These are phyloP conservation scores for Agaricus subrufescens DNA, from an alignment of 768 basidiomycete species.

Conservation along the genomic window DNA sequence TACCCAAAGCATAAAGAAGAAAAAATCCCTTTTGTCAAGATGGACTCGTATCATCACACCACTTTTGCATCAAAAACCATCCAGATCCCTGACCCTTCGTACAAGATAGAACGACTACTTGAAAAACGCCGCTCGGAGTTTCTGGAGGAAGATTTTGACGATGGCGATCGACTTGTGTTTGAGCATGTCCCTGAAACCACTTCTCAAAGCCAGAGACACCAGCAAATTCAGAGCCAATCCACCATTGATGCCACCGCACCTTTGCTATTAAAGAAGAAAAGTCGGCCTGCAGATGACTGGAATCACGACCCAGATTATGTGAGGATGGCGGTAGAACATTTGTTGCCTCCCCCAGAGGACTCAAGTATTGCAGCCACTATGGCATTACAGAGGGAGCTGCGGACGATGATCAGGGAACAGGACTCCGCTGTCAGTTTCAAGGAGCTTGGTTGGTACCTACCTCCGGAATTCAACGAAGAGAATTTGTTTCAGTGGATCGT, in stretches of 20 bases:
- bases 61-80: slow-evolving; percentile 33
- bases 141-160: slow-evolving; percentile 41
- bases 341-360: slow-evolving; percentile 59
- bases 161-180: slow-evolving; percentile 45
- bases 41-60: slow-evolving; percentile 45
- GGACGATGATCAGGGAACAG: slow-evolving; percentile 58
- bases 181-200: slow-evolving; percentile 19
- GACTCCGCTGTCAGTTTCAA: slow-evolving; percentile 35
- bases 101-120: slow-evolving; percentile 48
- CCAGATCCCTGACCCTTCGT: slow-evolving; percentile 53
- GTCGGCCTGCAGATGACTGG: slow-evolving; percentile 41
- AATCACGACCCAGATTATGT: slow-evolving; percentile 50
- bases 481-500: slow-evolving; percentile 73
- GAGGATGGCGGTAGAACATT: slow-evolving; percentile 30
- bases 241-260: slow-evolving; percentile 12
- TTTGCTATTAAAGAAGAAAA: slow-evolving; percentile 16
- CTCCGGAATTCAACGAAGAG: slow-evolving; percentile 59
- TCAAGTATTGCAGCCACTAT: slow-evolving; percentile 49
- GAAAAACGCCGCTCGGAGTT: slow-evolving; percentile 32
- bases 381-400: slow-evolving; percentile 59
- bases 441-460: slow-evolving; percentile 70
- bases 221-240: neutral
- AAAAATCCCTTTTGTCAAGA: slow-evolving; percentile 34
- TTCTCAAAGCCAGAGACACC: slow-evolving; percentile 7
- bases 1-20: neutral